Conservation (phyloP, 306 rosid species). For the Potentilla sterilis region DNA sequence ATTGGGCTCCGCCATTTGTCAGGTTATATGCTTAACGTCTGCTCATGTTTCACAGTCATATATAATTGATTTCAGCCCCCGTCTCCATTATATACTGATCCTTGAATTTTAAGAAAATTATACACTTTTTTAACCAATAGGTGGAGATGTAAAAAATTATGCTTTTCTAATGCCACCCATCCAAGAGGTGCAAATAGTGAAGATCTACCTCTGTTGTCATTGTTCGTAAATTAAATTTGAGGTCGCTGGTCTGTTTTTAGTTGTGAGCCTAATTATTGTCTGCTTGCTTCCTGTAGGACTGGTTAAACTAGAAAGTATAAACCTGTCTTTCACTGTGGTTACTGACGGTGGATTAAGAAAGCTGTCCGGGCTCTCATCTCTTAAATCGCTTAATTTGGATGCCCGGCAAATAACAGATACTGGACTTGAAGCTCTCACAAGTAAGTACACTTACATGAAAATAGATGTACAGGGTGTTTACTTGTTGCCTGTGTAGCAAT, state of each 20-base stretch:
- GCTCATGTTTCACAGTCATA: background rate
- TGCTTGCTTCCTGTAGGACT: conserved; percentile 56
- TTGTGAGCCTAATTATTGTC: conserved; percentile 8
- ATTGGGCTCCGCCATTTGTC: conserved; percentile 81
- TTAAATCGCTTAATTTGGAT: conserved; percentile 94
- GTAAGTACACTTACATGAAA: conserved; percentile 42
- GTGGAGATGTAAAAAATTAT: background rate
- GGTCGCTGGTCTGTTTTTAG: background rate
- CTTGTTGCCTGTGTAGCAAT: background rate
- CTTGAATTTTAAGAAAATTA: background rate
- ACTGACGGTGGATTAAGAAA: conserved; percentile 65
- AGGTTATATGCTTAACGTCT: conserved; percentile 42
- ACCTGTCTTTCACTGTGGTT: conserved; percentile 79
- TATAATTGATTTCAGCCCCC: background rate
- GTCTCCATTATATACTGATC: background rate
- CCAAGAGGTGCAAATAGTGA: background rate
- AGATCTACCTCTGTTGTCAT: background rate
- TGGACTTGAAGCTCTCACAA: conserved; percentile 75
- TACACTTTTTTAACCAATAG: background rate
- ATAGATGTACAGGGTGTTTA: background rate
- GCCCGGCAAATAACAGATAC: conserved; percentile 74
- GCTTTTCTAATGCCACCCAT: background rate
- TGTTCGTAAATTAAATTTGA: background rate
- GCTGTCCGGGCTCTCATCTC: conserved; percentile 74
- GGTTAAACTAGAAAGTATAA: conserved; percentile 71